Evolutionary conservation across 305 asterid species (phyloP).

Genomic region (Fraxinus latifolia): DNA sequence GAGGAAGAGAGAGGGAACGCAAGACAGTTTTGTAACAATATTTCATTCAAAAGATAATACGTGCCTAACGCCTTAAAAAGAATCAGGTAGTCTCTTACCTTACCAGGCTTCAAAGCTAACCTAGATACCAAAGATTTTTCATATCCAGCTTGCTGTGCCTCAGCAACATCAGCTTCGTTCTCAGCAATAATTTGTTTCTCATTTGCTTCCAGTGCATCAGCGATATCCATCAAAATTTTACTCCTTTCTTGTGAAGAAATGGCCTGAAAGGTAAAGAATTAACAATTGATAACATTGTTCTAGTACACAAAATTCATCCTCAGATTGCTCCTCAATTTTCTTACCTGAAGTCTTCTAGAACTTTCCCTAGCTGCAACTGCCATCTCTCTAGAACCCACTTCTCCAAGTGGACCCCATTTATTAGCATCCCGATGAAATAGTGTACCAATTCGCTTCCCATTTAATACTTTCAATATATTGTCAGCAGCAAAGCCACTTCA

Average conservation of each 20-base stretch:
- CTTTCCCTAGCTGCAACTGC: constrained; percentile 79
- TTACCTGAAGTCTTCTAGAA: constrained; percentile 80
- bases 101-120: constrained; percentile 71
- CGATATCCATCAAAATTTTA: constrained; percentile 76
- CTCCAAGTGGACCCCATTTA: constrained; percentile 55
- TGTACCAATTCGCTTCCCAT: constrained; percentile 66
- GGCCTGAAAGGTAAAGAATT: constrained; percentile 40
- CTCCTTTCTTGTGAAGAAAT: constrained; percentile 79
- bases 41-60: constrained; percentile 14
- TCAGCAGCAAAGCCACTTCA: constrained; percentile 68
- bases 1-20: neutral
- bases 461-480: constrained; percentile 59
- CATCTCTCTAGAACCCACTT: constrained; percentile 53
- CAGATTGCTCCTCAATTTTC: neutral
- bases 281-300: constrained; percentile 11
- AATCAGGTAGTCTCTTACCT: constrained; percentile 44
- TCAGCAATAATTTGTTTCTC: constrained; percentile 62
- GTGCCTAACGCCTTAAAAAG: constrained; percentile 2
- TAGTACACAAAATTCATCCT: neutral
- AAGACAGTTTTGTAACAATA: constrained; percentile 1
- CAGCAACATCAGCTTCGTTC: constrained; percentile 85
- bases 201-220: constrained; percentile 83
- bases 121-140: constrained; percentile 78
- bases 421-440: constrained; percentile 73
- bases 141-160: constrained; percentile 73